These are phyloP conservation scores for Kingdonia uniflora DNA, from an alignment of 164 flowering plant genomes.

Conservation along the genomic window DNA sequence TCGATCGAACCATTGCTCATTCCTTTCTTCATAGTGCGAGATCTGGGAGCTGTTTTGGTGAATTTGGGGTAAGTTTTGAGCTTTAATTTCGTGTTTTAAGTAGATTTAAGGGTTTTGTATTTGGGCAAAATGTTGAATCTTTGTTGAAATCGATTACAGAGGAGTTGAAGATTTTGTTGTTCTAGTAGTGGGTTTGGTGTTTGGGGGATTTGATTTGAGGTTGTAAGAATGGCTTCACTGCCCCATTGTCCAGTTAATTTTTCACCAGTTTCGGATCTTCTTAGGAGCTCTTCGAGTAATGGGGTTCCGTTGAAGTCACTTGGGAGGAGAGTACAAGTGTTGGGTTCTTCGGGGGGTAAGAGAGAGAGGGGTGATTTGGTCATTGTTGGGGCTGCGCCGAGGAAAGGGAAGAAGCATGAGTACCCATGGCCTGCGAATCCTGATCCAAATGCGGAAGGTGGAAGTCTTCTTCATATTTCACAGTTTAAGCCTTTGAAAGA, in stretches of 20 bases:
- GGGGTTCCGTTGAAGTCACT: conserved; percentile 32
- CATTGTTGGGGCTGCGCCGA: conserved; percentile 24
- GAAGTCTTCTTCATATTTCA: conserved; percentile 54
- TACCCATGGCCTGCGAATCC: conserved; percentile 75
- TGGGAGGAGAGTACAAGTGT: conserved; percentile 22
- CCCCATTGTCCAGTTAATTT: conserved; percentile 30
- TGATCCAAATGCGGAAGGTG: conserved; percentile 80
- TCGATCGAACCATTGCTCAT: too few relatives aligned
- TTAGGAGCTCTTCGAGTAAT: conserved; percentile 31
- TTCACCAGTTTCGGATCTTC: conserved; percentile 57
- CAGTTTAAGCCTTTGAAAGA: conserved; percentile 78
- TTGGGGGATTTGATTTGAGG: background rate
- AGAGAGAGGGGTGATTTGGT: conserved; percentile 18
- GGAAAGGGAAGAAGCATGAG: conserved; percentile 68
- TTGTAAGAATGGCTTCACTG: conserved; percentile 38
- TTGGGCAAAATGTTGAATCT: too few relatives aligned
- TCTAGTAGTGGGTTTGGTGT: background rate
- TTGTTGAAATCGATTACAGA: too few relatives aligned
- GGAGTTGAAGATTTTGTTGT: background rate
- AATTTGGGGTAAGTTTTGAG: too few relatives aligned
- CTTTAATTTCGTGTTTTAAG: too few relatives aligned
- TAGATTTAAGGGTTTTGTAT: too few relatives aligned
- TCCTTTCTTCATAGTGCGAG: too few relatives aligned
- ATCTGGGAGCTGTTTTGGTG: too few relatives aligned
- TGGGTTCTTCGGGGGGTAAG: background rate